phyloP scores from a whole-genome alignment of 192 early-diverging fungal genomes.

The Gigaspora rosea region DNA sequence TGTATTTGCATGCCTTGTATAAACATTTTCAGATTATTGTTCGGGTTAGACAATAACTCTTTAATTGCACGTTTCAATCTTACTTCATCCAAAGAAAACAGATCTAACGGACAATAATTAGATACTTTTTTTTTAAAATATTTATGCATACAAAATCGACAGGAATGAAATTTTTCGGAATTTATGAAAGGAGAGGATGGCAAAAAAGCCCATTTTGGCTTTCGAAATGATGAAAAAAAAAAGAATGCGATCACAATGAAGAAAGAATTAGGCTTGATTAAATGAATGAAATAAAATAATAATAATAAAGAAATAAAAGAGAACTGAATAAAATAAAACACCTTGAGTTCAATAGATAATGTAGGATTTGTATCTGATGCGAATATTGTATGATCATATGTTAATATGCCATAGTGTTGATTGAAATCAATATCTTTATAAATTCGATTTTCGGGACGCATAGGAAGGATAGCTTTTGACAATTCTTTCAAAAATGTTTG shows the following conservation, averaged over 20 bases:
- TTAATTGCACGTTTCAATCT: constrained; percentile 45
- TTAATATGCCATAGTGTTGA: constrained; percentile 49
- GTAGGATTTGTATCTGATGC: constrained; percentile 18
- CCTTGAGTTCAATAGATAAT: neutral
- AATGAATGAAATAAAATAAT: no score
- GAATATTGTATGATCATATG: constrained; percentile 48
- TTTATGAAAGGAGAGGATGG: constrained; percentile 49
- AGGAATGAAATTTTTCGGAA: constrained; percentile 57
- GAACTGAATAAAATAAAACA: no score
- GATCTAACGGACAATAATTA: constrained; percentile 71
- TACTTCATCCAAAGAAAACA: constrained; percentile 49
- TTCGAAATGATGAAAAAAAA: no score
- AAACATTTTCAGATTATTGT: constrained; percentile 60
- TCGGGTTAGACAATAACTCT: constrained; percentile 44
- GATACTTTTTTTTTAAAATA: constrained; percentile 46
- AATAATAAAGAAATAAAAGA: no score
- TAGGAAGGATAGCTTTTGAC: constrained; percentile 28
- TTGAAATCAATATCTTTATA: constrained; percentile 48
- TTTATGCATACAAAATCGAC: constrained; percentile 81
- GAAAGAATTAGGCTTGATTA: no score
- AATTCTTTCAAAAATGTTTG: constrained; percentile 47
- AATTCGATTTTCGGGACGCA: constrained; percentile 47
- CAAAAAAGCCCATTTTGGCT: constrained; percentile 79
- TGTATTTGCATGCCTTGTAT: constrained; percentile 40
- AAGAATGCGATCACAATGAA: no score